These are phyloP conservation scores for Chytriomyces confervae DNA, from an alignment of 192 early-diverging fungal species.

Conservation along the genomic window DNA sequence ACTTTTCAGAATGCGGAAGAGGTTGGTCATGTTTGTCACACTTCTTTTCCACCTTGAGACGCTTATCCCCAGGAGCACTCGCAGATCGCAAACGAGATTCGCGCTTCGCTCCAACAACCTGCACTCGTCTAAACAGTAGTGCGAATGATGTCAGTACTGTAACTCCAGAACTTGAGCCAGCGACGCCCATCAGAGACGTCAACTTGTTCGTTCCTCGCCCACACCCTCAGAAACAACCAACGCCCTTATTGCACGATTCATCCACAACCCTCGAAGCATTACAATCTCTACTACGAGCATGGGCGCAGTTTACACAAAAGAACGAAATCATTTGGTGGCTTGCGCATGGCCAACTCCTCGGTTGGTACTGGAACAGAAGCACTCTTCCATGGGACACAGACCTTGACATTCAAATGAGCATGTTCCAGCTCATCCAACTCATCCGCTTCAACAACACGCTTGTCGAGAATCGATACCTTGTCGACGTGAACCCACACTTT, in stretches of 20 bases:
- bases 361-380: conserved; percentile 49
- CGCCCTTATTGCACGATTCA: background rate
- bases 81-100: background rate
- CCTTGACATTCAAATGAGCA: conserved; percentile 30
- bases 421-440: conserved; percentile 3
- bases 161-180: too few relatives aligned
- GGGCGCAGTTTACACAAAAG: conserved; percentile 36
- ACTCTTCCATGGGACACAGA: conserved; percentile 53
- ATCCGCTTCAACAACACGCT: conserved; percentile 20
- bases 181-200: too few relatives aligned
- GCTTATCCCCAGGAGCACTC: background rate
- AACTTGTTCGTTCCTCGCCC: too few relatives aligned
- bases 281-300: background rate
- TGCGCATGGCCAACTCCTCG: conserved; percentile 46
- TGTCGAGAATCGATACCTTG: conserved; percentile 38
- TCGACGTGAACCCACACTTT: conserved; percentile 45
- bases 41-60: background rate
- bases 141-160: too few relatives aligned
- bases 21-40: background rate
- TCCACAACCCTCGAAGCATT: background rate
- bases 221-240: too few relatives aligned
- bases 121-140: background rate
- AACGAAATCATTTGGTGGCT: conserved; percentile 46
- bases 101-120: background rate
- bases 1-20: background rate